Conservation (phyloP, 305 asterid species). For the Ajuga reptans region DNA sequence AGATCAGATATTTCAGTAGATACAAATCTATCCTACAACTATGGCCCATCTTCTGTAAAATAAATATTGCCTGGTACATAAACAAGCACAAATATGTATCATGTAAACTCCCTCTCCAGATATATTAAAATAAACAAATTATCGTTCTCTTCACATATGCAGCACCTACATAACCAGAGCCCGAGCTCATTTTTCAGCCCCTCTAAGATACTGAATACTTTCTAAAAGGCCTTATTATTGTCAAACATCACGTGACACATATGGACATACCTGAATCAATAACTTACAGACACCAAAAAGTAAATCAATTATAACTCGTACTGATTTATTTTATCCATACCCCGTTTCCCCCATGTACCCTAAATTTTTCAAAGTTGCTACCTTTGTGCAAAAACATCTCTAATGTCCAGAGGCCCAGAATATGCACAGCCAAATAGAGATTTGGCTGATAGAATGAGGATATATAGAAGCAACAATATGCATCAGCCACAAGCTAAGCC, state of each 20-base stretch:
- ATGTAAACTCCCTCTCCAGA: background rate
- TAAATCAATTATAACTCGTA: background rate
- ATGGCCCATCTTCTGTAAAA: background rate
- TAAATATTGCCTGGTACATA: background rate
- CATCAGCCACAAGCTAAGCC: slow-evolving; percentile 6
- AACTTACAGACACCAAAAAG: background rate
- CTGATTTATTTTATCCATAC: background rate
- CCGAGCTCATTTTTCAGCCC: background rate
- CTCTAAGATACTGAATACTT: background rate
- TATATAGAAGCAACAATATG: background rate
- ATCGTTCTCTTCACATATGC: background rate
- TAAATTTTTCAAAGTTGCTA: slow-evolving; percentile 2
- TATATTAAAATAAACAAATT: background rate
- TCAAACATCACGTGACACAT: background rate
- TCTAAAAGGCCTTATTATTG: background rate
- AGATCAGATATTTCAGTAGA: too few relatives aligned
- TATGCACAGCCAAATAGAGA: background rate
- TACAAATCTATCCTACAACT: background rate
- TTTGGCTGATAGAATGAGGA: background rate
- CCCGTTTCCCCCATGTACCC: slow-evolving; percentile 3
- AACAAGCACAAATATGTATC: background rate
- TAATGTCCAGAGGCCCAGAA: background rate
- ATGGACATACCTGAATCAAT: background rate
- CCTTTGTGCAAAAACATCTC: background rate
- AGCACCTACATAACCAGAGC: background rate